phyloP scores from a whole-genome alignment of 2,329 filamentous ascomycete genomes.

The Diplodia intermedia region DNA sequence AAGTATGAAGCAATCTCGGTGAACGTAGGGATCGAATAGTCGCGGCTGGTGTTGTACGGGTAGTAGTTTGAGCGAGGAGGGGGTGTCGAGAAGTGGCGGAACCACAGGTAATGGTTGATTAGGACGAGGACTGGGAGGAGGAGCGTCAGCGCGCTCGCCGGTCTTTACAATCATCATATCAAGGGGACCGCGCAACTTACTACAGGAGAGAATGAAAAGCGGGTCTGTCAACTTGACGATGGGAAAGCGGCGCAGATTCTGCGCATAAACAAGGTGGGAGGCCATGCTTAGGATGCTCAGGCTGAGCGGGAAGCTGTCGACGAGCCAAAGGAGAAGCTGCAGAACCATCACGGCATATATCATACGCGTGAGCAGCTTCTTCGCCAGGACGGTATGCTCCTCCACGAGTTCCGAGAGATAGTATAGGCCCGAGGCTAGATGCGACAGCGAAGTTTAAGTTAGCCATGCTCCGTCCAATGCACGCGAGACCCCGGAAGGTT shows the following conservation, averaged over 20 bases:
- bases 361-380: conserved; percentile 80
- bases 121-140: conserved; percentile 73
- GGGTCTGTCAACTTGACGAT: conserved; percentile 88
- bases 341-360: conserved; percentile 82
- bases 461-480: conserved; percentile 6
- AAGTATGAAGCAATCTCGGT: conserved; percentile 97
- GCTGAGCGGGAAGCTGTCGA: conserved; percentile 85
- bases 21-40: conserved; percentile 76
- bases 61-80: conserved; percentile 57
- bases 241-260: conserved; percentile 79
- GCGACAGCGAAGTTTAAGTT: conserved; percentile 29
- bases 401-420: conserved; percentile 98
- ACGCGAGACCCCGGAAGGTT: not conserved
- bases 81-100: conserved; percentile 81
- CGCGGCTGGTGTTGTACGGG: conserved; percentile 67
- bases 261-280: conserved; percentile 84
- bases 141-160: not conserved
- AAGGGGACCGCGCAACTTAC: conserved; percentile 55
- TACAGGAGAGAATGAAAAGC: conserved; percentile 81
- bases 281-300: conserved; percentile 77
- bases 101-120: conserved; percentile 94
- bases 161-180: no score
- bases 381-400: conserved; percentile 92
- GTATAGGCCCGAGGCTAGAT: conserved; percentile 88
- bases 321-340: conserved; percentile 74